Evolutionary conservation across 2,329 filamentous ascomycete genomes (phyloP).

Genomic region (Curvularia sp.): DNA sequence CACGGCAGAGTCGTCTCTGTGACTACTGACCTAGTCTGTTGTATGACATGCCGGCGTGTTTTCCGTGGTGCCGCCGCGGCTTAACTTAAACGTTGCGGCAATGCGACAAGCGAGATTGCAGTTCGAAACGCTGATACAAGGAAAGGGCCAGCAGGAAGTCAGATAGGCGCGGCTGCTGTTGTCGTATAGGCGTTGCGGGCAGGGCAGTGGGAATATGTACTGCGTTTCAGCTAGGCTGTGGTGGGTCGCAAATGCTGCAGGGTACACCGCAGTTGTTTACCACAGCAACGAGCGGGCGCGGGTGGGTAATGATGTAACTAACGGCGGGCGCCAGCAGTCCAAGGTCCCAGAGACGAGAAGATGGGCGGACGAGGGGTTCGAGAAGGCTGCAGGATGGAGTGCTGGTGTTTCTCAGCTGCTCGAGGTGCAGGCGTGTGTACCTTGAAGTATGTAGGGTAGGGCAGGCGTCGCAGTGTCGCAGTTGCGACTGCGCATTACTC

Average conservation of each 20-base stretch:
- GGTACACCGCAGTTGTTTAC: slow-evolving; percentile 40
- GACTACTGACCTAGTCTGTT: slow-evolving; percentile 47
- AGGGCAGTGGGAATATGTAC: slow-evolving; percentile 23
- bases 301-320: slow-evolving; percentile 19
- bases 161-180: slow-evolving; percentile 26
- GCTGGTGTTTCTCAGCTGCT: background rate
- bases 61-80: slow-evolving; percentile 29
- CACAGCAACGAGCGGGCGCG: slow-evolving; percentile 38
- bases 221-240: slow-evolving; percentile 42
- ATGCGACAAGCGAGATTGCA: slow-evolving; percentile 22
- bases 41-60: slow-evolving; percentile 43
- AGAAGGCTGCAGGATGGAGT: background rate
- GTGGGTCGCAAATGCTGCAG: slow-evolving; percentile 28
- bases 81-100: slow-evolving; percentile 28
- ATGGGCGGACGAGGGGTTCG: background rate
- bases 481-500: slow-evolving; percentile 9
- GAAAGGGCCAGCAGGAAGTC: slow-evolving; percentile 17
- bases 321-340: slow-evolving; percentile 5
- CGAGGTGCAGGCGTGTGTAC: background rate
- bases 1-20: background rate
- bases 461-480: background rate
- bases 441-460: slow-evolving; percentile 7
- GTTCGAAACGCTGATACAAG: slow-evolving; percentile 26
- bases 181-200: slow-evolving; percentile 24
- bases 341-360: background rate